Evolutionary conservation across 768 basidiomycete species (phyloP).

Genomic region (Kwoniella dendrophila): DNA sequence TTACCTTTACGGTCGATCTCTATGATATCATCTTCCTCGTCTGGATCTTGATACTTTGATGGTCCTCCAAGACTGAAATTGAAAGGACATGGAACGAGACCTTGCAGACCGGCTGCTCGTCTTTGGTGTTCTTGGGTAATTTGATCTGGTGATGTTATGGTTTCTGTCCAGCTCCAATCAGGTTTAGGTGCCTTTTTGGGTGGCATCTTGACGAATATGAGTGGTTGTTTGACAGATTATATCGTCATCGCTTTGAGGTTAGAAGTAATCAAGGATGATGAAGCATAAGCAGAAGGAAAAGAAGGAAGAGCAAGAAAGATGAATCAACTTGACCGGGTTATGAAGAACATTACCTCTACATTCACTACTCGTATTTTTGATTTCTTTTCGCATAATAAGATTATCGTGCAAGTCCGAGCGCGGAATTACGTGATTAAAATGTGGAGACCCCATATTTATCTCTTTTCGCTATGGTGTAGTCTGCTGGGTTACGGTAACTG

Average conservation of each 20-base stretch:
- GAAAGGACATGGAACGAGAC: background rate
- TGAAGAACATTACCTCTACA: too few relatives aligned
- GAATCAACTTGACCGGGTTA: too few relatives aligned
- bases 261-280: background rate
- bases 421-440: background rate
- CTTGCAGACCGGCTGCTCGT: conserved; percentile 66
- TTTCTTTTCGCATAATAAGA: too few relatives aligned
- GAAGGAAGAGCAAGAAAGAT: background rate
- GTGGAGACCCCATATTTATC: conserved; percentile 8
- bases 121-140: conserved; percentile 71
- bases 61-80: background rate
- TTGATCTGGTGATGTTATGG: conserved; percentile 62
- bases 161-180: conserved; percentile 77
- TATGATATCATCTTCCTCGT: background rate
- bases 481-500: too few relatives aligned
- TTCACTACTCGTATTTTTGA: too few relatives aligned
- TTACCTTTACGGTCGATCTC: conserved; percentile 17
- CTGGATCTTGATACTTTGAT: background rate
- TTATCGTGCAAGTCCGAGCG: background rate
- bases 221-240: background rate
- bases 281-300: conserved; percentile 11
- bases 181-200: conserved; percentile 17
- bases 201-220: conserved; percentile 17
- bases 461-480: too few relatives aligned
- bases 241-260: background rate